Conservation (phyloP, 495 filamentous ascomycete genomes). For the Talaromyces nanjingensis region DNA sequence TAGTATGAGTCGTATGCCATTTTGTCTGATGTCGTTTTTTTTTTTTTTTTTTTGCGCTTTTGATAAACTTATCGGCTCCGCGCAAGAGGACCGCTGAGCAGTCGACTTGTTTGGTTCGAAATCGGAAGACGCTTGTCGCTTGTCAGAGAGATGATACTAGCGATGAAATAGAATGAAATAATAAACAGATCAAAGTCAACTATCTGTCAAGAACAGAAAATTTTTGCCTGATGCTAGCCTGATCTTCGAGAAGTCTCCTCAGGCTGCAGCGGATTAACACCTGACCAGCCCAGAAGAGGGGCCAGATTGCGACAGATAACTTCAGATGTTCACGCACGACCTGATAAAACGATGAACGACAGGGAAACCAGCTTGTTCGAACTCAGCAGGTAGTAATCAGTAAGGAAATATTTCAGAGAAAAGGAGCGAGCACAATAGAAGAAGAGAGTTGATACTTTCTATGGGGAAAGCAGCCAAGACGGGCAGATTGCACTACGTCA, state of each 20-base stretch:
- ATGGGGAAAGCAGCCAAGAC: not conserved
- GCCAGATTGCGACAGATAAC: not conserved
- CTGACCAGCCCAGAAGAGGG: not conserved
- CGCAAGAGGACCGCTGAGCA: conserved; percentile 9
- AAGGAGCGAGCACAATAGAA: not conserved
- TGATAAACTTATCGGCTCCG: not conserved
- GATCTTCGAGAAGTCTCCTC: not conserved
- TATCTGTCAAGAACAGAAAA: not conserved
- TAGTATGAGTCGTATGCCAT: conserved; percentile 40
- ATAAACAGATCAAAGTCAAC: not conserved
- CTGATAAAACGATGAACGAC: not conserved
- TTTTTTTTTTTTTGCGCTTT: not conserved
- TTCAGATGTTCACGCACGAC: not conserved
- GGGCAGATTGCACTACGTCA: not conserved
- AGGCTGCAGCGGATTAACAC: not conserved
- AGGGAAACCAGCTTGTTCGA: too few species aligned
- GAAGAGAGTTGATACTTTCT: not conserved
- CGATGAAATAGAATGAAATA: not conserved
- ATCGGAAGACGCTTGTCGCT: not conserved
- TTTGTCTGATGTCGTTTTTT: not conserved
- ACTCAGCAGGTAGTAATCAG: not conserved
- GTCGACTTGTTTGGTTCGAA: conserved; percentile 2
- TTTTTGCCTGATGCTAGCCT: conserved; percentile 2
- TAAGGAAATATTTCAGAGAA: not conserved
- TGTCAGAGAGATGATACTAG: not conserved